Percentiles rank a stretch among this genome's conserved stretches.
phyloP scores from a whole-genome alignment of 2,329 filamentous ascomycete species.

The Stromatinia cepivora region DNA sequence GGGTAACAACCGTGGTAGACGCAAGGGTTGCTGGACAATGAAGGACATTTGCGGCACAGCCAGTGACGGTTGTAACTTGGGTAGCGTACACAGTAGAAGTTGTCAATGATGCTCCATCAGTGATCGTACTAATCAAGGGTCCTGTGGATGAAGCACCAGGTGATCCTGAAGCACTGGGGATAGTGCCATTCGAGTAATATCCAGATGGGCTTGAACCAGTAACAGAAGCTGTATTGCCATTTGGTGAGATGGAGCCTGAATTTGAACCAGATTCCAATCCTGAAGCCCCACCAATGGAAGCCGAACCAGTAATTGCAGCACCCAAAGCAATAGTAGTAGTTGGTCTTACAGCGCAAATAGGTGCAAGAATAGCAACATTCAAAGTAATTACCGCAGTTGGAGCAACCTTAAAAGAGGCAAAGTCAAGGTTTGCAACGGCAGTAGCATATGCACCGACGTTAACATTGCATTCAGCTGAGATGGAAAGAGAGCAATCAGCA shows the following conservation, averaged over 20 bases:
- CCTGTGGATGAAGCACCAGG: not conserved
- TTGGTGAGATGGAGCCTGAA: not conserved
- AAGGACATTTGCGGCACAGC: conserved; percentile 28
- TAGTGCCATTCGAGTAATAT: not conserved
- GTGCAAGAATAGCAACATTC: conserved; percentile 17
- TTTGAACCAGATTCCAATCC: not conserved
- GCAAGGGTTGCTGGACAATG: conserved; percentile 27
- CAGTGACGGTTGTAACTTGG: conserved; percentile 26
- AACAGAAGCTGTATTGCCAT: not conserved
- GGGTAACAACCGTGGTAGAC: conserved; percentile 26
- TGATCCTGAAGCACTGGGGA: not conserved
- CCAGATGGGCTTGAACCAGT: not conserved
- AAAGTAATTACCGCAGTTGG: conserved; percentile 28
- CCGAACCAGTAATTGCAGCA: not conserved
- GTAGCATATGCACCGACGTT: conserved; percentile 33
- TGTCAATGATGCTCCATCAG: conserved; percentile 24
- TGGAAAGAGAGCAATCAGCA: conserved; percentile 25
- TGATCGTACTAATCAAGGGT: conserved; percentile 23
- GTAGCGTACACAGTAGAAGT: conserved; percentile 30
- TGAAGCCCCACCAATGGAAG: not conserved
- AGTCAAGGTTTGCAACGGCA: conserved; percentile 31
- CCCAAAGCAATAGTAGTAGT: not conserved
- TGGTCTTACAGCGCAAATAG: conserved; percentile 7
- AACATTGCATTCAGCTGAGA: conserved; percentile 28
- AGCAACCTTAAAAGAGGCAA: conserved; percentile 26